A percentile compares a stretch with the other conserved stretches of the same genome.
Evolutionary conservation across 331 rosid genomes (phyloP).

Genomic region (Acacia pycnantha): DNA sequence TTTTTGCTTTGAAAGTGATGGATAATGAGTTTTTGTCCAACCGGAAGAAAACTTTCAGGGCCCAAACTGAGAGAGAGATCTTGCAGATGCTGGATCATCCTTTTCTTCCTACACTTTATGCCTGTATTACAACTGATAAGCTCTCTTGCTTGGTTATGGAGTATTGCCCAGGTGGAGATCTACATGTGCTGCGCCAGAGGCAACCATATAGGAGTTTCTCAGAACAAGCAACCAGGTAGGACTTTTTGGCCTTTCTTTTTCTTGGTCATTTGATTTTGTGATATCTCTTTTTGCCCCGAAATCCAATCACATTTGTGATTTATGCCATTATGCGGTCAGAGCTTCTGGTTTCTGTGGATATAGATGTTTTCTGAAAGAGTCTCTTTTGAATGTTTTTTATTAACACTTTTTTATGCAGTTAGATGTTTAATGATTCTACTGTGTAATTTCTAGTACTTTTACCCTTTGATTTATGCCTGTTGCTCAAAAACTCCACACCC

Average conservation of each 20-base stretch:
- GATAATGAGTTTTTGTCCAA: constrained; percentile 83
- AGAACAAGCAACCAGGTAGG: constrained; percentile 87
- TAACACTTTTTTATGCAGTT: neutral
- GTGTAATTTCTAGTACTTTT: neutral
- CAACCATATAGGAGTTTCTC: constrained; percentile 78
- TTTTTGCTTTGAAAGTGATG: constrained; percentile 92
- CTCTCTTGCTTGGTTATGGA: constrained; percentile 94
- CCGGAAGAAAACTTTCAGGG: constrained; percentile 79
- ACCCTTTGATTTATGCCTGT: constrained; percentile 4
- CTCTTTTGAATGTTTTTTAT: neutral
- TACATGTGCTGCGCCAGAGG: constrained; percentile 92
- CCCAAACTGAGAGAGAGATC: constrained; percentile 95
- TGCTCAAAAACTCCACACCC: too few relatives aligned
- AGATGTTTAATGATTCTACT: neutral
- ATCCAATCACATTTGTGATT: neutral
- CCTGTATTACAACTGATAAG: constrained; percentile 73
- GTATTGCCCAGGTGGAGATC: constrained; percentile 94
- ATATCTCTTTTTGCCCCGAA: neutral
- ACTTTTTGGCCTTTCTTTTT: constrained; percentile 12
- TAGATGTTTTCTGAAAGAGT: neutral
- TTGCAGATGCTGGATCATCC: constrained; percentile 96
- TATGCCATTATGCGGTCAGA: neutral
- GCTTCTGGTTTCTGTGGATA: neutral
- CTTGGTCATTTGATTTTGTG: neutral
- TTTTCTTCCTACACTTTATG: constrained; percentile 82